These are phyloP conservation scores for Globisporangium sylvaticum DNA, from an alignment of 352 stramenopile genomes.

Conservation along the genomic window DNA sequence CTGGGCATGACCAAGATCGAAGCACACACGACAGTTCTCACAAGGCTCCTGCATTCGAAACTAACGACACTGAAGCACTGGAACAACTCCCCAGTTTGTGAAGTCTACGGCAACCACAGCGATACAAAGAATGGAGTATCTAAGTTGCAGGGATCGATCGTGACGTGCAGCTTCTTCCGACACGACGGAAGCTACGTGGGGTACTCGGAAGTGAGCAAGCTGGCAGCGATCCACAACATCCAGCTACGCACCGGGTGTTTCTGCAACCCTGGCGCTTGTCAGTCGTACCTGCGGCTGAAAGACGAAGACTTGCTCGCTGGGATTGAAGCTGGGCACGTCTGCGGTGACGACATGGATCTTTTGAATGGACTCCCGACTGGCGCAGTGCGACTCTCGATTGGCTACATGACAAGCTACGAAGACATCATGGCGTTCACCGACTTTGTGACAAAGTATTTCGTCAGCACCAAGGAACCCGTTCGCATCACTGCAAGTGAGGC, in stretches of 20 bases:
- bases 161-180: slow-evolving; percentile 63
- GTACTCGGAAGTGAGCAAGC: slow-evolving; percentile 64
- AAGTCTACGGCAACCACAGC: slow-evolving; percentile 46
- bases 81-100: slow-evolving; percentile 41
- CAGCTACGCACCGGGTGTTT: slow-evolving; percentile 75
- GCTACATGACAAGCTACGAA: slow-evolving; percentile 78
- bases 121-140: background rate
- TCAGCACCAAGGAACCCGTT: slow-evolving; percentile 24
- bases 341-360: slow-evolving; percentile 65
- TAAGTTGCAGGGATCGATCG: slow-evolving; percentile 32
- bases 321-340: slow-evolving; percentile 62
- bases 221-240: slow-evolving; percentile 66
- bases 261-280: slow-evolving; percentile 76
- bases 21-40: slow-evolving; percentile 45
- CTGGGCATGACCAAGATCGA: slow-evolving; percentile 46
- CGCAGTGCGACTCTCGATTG: slow-evolving; percentile 61
- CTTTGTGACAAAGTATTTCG: slow-evolving; percentile 63
- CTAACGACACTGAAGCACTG: slow-evolving; percentile 42
- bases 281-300: slow-evolving; percentile 52
- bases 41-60: slow-evolving; percentile 29
- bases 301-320: slow-evolving; percentile 49
- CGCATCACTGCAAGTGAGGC: background rate
- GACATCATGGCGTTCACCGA: slow-evolving; percentile 46
- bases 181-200: slow-evolving; percentile 55
- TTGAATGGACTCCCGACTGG: slow-evolving; percentile 62